Evolutionary conservation across 768 basidiomycete genomes (phyloP).

Genomic region (Russula abietina): DNA sequence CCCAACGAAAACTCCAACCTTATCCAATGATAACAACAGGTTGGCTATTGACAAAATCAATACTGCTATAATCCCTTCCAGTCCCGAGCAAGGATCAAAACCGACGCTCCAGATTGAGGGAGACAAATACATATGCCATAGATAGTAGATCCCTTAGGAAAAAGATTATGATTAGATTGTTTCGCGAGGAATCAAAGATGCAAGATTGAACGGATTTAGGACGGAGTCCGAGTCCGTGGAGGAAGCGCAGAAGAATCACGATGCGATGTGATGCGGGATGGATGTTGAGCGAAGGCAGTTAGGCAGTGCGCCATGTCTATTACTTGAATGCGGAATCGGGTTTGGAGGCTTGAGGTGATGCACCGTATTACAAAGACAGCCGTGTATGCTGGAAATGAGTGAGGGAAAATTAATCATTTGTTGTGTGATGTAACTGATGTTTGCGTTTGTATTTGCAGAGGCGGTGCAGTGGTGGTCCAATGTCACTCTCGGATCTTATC

Average conservation of each 20-base stretch:
- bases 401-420: not conserved
- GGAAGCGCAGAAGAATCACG: not conserved
- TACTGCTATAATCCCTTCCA: too few species aligned
- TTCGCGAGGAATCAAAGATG: not conserved
- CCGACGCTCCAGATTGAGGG: too few species aligned
- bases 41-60: too few species aligned
- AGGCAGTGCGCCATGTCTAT: not conserved
- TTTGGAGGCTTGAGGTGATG: not conserved
- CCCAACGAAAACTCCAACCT: not conserved
- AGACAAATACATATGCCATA: too few species aligned
- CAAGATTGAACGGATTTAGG: not conserved
- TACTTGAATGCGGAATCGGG: not conserved
- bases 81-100: too few species aligned
- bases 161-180: too few species aligned
- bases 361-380: not conserved
- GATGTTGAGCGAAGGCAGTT: too few species aligned
- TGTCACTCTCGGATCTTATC: not conserved
- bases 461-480: not conserved
- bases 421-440: not conserved
- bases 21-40: not conserved
- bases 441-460: not conserved
- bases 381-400: not conserved
- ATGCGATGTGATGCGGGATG: not conserved
- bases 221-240: too few species aligned
- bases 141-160: too few species aligned